Conservation (phyloP, 2,329 filamentous ascomycete species). For the Cytospora leucostoma region DNA sequence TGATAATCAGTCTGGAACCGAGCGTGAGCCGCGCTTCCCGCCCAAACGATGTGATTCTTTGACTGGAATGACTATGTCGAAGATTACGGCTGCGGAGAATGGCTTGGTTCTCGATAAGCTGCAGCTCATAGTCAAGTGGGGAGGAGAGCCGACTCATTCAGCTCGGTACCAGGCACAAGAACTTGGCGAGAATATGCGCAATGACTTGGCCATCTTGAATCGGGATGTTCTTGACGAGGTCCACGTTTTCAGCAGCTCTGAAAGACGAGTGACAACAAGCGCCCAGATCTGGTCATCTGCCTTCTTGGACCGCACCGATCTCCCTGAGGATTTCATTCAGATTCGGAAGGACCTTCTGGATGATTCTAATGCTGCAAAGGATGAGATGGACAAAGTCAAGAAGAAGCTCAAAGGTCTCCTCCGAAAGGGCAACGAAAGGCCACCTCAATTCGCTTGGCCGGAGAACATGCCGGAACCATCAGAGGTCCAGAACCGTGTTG, state of each 20-base stretch:
- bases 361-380: slow-evolving; percentile 97
- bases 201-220: slow-evolving; percentile 91
- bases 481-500: slow-evolving; percentile 86
- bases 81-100: slow-evolving; percentile 91
- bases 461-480: slow-evolving; percentile 92
- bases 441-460: slow-evolving; percentile 97
- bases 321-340: slow-evolving; percentile 82
- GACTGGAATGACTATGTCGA: slow-evolving; percentile 86
- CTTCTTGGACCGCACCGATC: slow-evolving; percentile 84
- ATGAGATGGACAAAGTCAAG: slow-evolving; percentile 99
- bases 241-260: slow-evolving; percentile 92
- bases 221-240: slow-evolving; percentile 90
- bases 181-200: slow-evolving; percentile 91
- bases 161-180: slow-evolving; percentile 96
- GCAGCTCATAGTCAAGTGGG: slow-evolving; percentile 98
- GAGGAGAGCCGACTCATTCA: slow-evolving; percentile 95
- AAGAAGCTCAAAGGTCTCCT: slow-evolving; percentile 96
- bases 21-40: slow-evolving; percentile 41
- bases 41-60: slow-evolving; percentile 78
- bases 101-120: slow-evolving; percentile 92
- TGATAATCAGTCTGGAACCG: slow-evolving; percentile 18
- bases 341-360: slow-evolving; percentile 94
- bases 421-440: slow-evolving; percentile 88
- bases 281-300: slow-evolving; percentile 93
- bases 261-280: slow-evolving; percentile 90